phyloP scores from a whole-genome alignment of 2,329 filamentous ascomycete genomes.

The Aspergillus fumigatus region DNA sequence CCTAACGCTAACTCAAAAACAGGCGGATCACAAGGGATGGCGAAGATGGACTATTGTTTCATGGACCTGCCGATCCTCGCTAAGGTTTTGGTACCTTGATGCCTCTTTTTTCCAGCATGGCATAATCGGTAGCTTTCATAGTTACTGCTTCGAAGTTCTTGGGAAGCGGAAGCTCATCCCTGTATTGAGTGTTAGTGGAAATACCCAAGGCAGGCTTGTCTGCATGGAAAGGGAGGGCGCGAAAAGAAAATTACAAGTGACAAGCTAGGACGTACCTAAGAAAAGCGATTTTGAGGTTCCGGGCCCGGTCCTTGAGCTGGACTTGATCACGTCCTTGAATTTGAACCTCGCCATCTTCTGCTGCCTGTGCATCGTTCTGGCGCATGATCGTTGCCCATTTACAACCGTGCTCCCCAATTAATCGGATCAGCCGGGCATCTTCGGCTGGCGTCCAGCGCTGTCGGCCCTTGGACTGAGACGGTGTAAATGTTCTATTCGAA shows the following conservation, averaged over 20 bases:
- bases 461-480: neutral
- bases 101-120: conserved; percentile 6
- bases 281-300: conserved; percentile 48
- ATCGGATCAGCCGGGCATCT: conserved; percentile 42
- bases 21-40: neutral
- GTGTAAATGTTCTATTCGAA: neutral
- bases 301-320: conserved; percentile 52
- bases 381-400: conserved; percentile 46
- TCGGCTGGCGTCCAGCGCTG: conserved; percentile 38
- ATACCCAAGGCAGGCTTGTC: neutral
- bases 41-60: neutral
- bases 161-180: conserved; percentile 34
- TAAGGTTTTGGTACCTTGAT: conserved; percentile 1
- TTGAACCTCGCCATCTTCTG: conserved; percentile 23
- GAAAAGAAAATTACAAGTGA: conserved; percentile 1
- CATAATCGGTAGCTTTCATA: conserved; percentile 26
- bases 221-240: neutral
- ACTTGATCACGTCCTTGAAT: conserved; percentile 46
- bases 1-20: neutral
- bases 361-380: conserved; percentile 26
- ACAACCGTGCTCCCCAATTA: conserved; percentile 45
- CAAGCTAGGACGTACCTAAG: conserved; percentile 27
- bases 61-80: neutral
- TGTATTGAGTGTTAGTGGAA: conserved; percentile 10
- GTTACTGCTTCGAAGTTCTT: conserved; percentile 41